Evolutionary conservation across 2,329 filamentous ascomycete species (phyloP).

Genomic region (Aspergillus pseudonomiae): DNA sequence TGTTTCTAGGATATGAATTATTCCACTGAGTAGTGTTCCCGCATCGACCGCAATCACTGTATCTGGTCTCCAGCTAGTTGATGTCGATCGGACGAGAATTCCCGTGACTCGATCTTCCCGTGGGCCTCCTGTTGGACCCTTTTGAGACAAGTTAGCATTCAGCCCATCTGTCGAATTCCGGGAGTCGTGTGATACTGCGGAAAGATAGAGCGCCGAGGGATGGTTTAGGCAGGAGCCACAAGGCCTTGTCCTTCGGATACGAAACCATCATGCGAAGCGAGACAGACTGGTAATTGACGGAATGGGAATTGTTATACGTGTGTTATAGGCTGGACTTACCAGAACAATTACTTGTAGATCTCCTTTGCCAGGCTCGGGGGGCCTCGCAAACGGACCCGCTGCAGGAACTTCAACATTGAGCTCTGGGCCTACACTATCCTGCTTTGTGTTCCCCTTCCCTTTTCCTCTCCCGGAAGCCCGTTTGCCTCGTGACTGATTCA

Average conservation of each 20-base stretch:
- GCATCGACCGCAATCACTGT: constrained; percentile 93
- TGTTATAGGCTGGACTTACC: constrained; percentile 54
- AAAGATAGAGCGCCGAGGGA: background rate
- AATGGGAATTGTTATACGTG: background rate
- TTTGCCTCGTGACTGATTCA: background rate
- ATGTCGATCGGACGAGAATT: constrained; percentile 80
- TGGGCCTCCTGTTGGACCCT: constrained; percentile 90
- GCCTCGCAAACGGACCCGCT: background rate
- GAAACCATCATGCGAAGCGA: background rate
- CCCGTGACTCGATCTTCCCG: constrained; percentile 88
- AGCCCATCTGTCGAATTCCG: constrained; percentile 23
- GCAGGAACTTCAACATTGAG: background rate
- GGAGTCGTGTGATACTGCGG: background rate
- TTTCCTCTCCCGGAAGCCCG: background rate
- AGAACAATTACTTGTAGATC: constrained; percentile 71
- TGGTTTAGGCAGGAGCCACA: background rate
- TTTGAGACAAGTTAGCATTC: constrained; percentile 32
- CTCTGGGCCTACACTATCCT: background rate
- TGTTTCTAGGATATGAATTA: constrained; percentile 72
- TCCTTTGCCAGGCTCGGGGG: background rate
- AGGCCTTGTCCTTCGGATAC: background rate
- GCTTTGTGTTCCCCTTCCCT: background rate
- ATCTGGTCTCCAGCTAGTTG: constrained; percentile 76
- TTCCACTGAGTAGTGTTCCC: constrained; percentile 83
- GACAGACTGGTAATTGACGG: constrained; percentile 9